Conservation (phyloP, 768 basidiomycete genomes). For the Russula earlei region DNA sequence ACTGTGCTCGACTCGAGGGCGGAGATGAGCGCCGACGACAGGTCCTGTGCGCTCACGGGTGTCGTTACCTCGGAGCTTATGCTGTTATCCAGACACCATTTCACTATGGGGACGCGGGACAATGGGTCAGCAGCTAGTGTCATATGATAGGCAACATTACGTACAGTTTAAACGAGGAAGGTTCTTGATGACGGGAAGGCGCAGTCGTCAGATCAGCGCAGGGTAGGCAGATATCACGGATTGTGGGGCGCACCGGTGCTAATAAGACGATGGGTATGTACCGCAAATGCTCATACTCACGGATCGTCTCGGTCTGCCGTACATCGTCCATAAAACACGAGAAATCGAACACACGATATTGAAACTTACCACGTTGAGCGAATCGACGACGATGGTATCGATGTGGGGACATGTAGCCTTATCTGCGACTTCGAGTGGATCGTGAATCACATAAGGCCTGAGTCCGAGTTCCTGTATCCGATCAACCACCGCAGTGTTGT, state of each 20-base stretch:
- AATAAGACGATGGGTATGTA: constrained; percentile 95
- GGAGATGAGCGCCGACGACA: constrained; percentile 85
- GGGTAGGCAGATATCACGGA: neutral
- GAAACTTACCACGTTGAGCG: constrained; percentile 62
- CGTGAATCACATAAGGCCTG: constrained; percentile 63
- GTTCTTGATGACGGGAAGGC: constrained; percentile 27
- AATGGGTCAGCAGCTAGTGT: constrained; percentile 15
- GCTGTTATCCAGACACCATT: constrained; percentile 95
- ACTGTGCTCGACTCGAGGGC: constrained; percentile 94
- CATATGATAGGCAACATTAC: constrained; percentile 23
- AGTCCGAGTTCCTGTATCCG: constrained; percentile 74
- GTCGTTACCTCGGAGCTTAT: constrained; percentile 93
- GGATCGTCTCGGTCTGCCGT: constrained; percentile 71
- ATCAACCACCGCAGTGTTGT: constrained; percentile 65
- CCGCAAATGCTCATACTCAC: constrained; percentile 88
- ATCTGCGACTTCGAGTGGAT: constrained; percentile 71
- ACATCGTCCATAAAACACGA: neutral
- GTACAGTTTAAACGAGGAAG: constrained; percentile 67
- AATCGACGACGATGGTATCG: constrained; percentile 94
- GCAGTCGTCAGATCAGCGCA: neutral
- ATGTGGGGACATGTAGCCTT: constrained; percentile 80
- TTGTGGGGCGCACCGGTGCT: constrained; percentile 42
- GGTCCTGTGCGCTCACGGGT: constrained; percentile 79
- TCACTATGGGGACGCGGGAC: constrained; percentile 43
- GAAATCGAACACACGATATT: constrained; percentile 14